phyloP scores from a whole-genome alignment of 306 rosid genomes.

The Vigna angularis region DNA sequence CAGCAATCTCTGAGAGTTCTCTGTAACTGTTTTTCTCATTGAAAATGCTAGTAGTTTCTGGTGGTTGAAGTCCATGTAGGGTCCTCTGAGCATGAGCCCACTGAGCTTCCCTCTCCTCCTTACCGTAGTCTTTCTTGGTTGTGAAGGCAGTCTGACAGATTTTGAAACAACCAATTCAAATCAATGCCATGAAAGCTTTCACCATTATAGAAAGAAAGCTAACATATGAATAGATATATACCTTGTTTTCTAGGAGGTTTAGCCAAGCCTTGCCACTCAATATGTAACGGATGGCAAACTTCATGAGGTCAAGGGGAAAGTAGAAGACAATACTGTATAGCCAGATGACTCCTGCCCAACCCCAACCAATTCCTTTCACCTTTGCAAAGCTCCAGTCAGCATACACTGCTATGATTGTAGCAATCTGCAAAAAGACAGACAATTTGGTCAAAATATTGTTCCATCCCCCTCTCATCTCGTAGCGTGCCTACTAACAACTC shows the following conservation, averaged over 20 bases:
- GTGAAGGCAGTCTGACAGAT: slow-evolving; percentile 91
- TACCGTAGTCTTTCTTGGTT: slow-evolving; percentile 98
- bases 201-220: slow-evolving; percentile 11
- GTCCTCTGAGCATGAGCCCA: slow-evolving; percentile 99
- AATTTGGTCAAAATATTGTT: slow-evolving; percentile 40
- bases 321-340: slow-evolving; percentile 89
- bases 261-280: slow-evolving; percentile 98
- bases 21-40: slow-evolving; percentile 88
- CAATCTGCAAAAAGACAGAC: slow-evolving; percentile 62
- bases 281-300: slow-evolving; percentile 86
- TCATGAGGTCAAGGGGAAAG: slow-evolving; percentile 78
- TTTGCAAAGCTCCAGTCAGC: slow-evolving; percentile 93
- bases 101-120: slow-evolving; percentile 95
- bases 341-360: slow-evolving; percentile 99
- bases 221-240: slow-evolving; percentile 40
- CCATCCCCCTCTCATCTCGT: not conserved
- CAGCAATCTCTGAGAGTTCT: slow-evolving; percentile 96
- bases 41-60: slow-evolving; percentile 64
- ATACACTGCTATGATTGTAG: slow-evolving; percentile 88
- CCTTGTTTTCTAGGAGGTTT: slow-evolving; percentile 92
- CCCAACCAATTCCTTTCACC: slow-evolving; percentile 90
- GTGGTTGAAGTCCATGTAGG: slow-evolving; percentile 94
- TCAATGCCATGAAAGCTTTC: slow-evolving; percentile 8
- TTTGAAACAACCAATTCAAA: slow-evolving; percentile 35
- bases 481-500: not conserved